Percentiles rank a stretch among this genome's conserved stretches.
phyloP scores from a whole-genome alignment of 352 stramenopile species.

The Aphanomyces euteiches region DNA sequence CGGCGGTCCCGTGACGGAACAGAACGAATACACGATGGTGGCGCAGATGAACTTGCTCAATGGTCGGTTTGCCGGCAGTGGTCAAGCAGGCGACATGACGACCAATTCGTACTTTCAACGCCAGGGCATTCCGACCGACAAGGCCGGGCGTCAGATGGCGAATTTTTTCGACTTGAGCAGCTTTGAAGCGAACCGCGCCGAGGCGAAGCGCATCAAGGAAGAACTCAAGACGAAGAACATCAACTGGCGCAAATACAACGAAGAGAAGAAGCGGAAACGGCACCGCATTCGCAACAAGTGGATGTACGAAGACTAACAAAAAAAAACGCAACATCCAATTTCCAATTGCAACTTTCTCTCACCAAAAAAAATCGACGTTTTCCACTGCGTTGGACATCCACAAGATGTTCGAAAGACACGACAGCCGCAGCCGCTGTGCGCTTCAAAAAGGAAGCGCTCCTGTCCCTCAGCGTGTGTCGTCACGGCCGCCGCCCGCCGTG shows the following conservation, averaged over 20 bases:
- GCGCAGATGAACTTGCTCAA: conserved; percentile 64
- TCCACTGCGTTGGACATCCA: no score
- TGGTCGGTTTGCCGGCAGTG: conserved; percentile 59
- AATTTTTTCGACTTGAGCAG: conserved; percentile 80
- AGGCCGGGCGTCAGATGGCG: conserved; percentile 77
- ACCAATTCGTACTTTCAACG: conserved; percentile 60
- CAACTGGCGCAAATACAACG: conserved; percentile 82
- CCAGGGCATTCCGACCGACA: conserved; percentile 54
- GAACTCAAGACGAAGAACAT: conserved; percentile 81
- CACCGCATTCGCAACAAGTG: conserved; percentile 82
- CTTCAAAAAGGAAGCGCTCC: no score
- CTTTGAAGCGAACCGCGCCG: conserved; percentile 77
- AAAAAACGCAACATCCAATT: no score
- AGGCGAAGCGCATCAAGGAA: conserved; percentile 69
- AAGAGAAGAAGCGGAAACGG: conserved; percentile 85
- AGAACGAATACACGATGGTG: conserved; percentile 49
- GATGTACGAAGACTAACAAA: conserved; percentile 67
- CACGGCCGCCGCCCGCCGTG: no score
- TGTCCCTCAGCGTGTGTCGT: no score
- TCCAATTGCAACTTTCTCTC: no score
- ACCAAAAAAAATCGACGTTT: no score
- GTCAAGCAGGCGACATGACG: conserved; percentile 43
- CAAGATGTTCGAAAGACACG: no score
- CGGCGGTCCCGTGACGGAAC: conserved; percentile 44
- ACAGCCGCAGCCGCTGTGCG: no score